Evolutionary conservation across 1,284 basidiomycete genomes (phyloP), one percentile per base, ranked within the genome.

Genomic region (Coniophora puteana): DNA sequence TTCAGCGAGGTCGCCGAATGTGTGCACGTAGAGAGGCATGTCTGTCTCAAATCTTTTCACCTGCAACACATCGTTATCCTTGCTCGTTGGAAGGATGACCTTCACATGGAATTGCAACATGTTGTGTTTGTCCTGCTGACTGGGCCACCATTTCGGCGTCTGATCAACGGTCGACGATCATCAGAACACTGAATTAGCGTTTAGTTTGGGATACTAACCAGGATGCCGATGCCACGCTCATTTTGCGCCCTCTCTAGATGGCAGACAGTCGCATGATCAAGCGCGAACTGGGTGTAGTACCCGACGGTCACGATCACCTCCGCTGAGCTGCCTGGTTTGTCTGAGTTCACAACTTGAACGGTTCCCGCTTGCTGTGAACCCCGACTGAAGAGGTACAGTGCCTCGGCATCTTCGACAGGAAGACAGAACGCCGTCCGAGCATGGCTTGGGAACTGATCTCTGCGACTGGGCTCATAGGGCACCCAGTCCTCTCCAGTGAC

Each of bases 151-250:
- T 18, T 14, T 14, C 20, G 32, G 36, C 11, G 21, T 30, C 27
- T 30, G 12, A 28, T 7, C 42, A 38, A 1, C 44, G 49, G 49
- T 54, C 14, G 17, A 31, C 8, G 17, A 31, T 34, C 1, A 2
- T 47, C 4, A 39, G 14, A 3, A 22, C 20, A 23, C 3, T 11
- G 24, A 13, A 5, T 13, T 8, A 28, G 18, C 18, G 25, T 16
- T 17, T 3, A 20, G 11, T 31, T 31, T 5, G 20, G 16, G 26
- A 11, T 8, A 59, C 69, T 44, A 44, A 70, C 72, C 24, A 72
- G 66, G 26, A 74, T 62, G 10, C 69, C 68, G 36, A 74, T 48
- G 17, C 70, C 72, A 37, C 61, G 40, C 37, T 63, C 57, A 2
- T 48, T 55, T 1, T 61, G 59, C 1, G 38, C 45, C 16, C 56